Percentiles rank a stretch among this genome's conserved stretches.
Conservation (phyloP, 2,329 filamentous ascomycete species). For the Graphilbum sp. region DNA sequence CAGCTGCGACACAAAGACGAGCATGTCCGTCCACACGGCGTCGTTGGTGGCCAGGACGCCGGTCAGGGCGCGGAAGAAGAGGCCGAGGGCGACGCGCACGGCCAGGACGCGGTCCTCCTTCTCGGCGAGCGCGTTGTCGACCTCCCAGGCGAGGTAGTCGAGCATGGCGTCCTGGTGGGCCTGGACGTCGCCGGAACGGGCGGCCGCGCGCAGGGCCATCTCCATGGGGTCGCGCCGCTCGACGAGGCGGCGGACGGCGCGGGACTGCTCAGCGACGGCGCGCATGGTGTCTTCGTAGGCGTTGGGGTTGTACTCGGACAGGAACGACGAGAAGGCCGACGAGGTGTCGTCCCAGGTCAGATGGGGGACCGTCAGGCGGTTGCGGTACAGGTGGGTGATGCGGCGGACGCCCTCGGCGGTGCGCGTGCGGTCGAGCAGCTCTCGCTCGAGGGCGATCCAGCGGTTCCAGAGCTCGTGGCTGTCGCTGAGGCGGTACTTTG, state of each 20-base stretch:
- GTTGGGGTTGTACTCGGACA: constrained; percentile 53
- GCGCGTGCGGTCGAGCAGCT: constrained; percentile 42
- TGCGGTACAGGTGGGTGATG: constrained; percentile 52
- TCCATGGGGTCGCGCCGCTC: constrained; percentile 52
- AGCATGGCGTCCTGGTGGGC: constrained; percentile 33
- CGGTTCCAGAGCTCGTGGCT: constrained; percentile 68
- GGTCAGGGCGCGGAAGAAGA: constrained; percentile 65
- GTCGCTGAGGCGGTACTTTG: constrained; percentile 58
- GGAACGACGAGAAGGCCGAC: constrained; percentile 56
- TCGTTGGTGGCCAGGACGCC: constrained; percentile 56
- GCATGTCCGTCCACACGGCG: constrained; percentile 66
- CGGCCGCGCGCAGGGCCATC: constrained; percentile 43
- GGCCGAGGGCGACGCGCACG: constrained; percentile 38
- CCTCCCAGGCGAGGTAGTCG: constrained; percentile 77
- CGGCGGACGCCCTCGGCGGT: constrained; percentile 42
- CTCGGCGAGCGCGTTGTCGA: constrained; percentile 26
- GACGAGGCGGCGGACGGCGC: constrained; percentile 46
- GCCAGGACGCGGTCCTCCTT: constrained; percentile 26
- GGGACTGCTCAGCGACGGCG: constrained; percentile 44
- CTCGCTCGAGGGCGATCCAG: constrained; percentile 56
- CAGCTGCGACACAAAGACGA: constrained; percentile 51
- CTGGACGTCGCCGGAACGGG: constrained; percentile 36
- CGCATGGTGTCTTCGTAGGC: constrained; percentile 63
- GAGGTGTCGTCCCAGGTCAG: constrained; percentile 59
- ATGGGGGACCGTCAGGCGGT: constrained; percentile 58